Evolutionary conservation across 805 yeast species (phyloP).

Genomic region (Kodamaea kakaduensis): DNA sequence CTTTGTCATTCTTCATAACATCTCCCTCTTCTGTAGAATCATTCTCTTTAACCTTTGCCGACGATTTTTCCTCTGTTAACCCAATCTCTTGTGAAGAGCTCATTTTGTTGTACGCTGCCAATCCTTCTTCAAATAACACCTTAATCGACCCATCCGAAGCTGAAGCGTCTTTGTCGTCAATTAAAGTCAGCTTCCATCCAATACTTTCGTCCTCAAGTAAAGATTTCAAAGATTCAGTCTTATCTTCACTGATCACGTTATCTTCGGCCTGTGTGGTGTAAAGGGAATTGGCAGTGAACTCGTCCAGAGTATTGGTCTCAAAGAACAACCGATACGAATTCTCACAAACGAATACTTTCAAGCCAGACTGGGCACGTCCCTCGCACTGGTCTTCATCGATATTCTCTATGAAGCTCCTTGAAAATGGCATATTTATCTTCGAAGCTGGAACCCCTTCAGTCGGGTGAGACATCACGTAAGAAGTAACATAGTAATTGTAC

Average conservation of each 20-base stretch:
- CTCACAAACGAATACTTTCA: conserved; percentile 75
- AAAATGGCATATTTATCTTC: conserved; percentile 73
- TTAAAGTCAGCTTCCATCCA: conserved; percentile 53
- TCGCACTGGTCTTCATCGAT: conserved; percentile 55
- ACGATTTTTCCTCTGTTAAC: no score
- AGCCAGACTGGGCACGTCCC: conserved; percentile 63
- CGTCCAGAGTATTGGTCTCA: conserved; percentile 75
- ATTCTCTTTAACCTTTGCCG: conserved; percentile 8
- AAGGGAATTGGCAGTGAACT: conserved; percentile 60
- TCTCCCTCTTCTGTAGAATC: conserved; percentile 8
- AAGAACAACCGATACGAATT: conserved; percentile 78
- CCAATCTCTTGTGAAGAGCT: conserved; percentile 11
- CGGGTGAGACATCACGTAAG: conserved; percentile 91
- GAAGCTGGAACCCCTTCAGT: conserved; percentile 91
- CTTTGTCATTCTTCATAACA: conserved; percentile 3
- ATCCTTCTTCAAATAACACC: conserved; percentile 39
- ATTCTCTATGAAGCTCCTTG: conserved; percentile 53
- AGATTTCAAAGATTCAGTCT: conserved; percentile 29
- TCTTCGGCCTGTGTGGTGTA: conserved; percentile 37
- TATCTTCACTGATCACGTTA: conserved; percentile 23
- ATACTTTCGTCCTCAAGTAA: conserved; percentile 46
- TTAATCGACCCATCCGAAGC: conserved; percentile 28
- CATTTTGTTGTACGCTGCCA: conserved; percentile 12
- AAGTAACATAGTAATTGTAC: conserved; percentile 92
- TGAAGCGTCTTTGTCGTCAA: conserved; percentile 34